phyloP scores from a whole-genome alignment of 371 early-diverging fungal species.

The Conidiobolus incongruus region DNA sequence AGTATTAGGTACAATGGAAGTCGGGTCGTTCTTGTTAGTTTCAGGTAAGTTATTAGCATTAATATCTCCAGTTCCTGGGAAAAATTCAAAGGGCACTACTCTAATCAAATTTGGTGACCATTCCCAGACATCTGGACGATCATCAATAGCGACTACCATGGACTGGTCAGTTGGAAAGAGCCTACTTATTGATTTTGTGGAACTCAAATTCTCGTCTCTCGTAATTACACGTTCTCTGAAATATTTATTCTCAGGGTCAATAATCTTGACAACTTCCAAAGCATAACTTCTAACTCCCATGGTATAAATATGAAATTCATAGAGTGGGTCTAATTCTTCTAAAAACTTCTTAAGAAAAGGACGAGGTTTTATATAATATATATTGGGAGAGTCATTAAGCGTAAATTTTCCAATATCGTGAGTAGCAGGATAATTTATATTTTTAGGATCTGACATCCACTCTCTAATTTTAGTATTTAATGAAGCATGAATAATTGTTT shows the following conservation, averaged over 20 bases:
- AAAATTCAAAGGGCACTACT: conserved; percentile 78
- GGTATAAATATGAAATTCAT: conserved; percentile 97
- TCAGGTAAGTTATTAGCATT: conserved; percentile 39
- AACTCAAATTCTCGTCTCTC: conserved; percentile 85
- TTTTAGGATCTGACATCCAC: conserved; percentile 51
- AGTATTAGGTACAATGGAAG: neutral
- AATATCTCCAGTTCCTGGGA: conserved; percentile 87
- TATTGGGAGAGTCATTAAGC: conserved; percentile 35
- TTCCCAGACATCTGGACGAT: conserved; percentile 95
- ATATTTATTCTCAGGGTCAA: conserved; percentile 63
- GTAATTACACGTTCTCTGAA: conserved; percentile 89
- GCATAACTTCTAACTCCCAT: conserved; percentile 97
- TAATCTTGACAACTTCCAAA: conserved; percentile 55
- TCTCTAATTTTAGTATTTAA: conserved; percentile 54
- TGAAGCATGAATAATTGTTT: conserved; percentile 96
- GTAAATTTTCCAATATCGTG: conserved; percentile 47
- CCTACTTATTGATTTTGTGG: conserved; percentile 65
- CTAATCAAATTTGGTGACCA: conserved; percentile 75
- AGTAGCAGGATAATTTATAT: conserved; percentile 26
- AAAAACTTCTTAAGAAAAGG: conserved; percentile 71
- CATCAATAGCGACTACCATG: conserved; percentile 97
- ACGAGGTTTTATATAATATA: conserved; percentile 69
- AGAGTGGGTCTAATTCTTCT: conserved; percentile 30
- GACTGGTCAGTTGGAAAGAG: conserved; percentile 90
- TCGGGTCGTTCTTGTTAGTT: too few species aligned